These are phyloP conservation scores for Schizochytrium sp. DNA, from an alignment of 108 stramenopile genomes.

Conservation along the genomic window DNA sequence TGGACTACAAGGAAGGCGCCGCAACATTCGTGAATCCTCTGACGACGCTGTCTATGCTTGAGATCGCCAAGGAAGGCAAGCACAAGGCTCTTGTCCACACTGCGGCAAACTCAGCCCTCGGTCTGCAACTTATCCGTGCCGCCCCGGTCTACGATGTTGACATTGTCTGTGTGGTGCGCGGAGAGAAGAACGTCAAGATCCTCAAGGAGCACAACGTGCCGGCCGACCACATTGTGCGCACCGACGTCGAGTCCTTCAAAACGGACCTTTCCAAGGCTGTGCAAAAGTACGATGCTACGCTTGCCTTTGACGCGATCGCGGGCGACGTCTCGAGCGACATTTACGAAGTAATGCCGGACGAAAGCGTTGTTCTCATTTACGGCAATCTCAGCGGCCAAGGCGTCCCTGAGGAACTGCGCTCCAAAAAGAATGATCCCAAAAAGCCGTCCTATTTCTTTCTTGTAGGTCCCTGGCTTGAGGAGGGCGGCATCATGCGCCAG, in stretches of 20 bases:
- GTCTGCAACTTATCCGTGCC: conserved; percentile 47
- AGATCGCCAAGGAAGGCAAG: conserved; percentile 31
- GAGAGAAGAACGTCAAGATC: conserved; percentile 45
- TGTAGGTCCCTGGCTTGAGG: not conserved
- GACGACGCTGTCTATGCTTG: conserved; percentile 51
- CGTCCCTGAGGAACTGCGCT: conserved; percentile 25
- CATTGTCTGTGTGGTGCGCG: conserved; percentile 51
- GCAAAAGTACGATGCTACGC: conserved; percentile 42
- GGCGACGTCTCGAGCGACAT: conserved; percentile 45
- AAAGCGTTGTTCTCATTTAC: conserved; percentile 42
- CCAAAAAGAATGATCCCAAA: not conserved
- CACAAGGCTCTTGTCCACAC: conserved; percentile 48
- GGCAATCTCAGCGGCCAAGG: conserved; percentile 40
- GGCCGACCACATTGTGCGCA: conserved; percentile 39
- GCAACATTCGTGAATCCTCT: conserved; percentile 54
- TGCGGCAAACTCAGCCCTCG: conserved; percentile 49
- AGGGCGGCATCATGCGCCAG: not conserved
- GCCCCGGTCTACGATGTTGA: conserved; percentile 28
- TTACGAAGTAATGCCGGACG: conserved; percentile 35
- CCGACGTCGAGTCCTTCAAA: conserved; percentile 36
- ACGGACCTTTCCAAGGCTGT: conserved; percentile 37
- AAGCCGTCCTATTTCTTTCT: not conserved
- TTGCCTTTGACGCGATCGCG: conserved; percentile 55
- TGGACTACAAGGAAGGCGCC: conserved; percentile 48
- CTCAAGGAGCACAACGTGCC: conserved; percentile 40